A percentile compares a stretch with the other conserved stretches of the same genome.
These are phyloP conservation scores for Thyridium curvatum DNA, from an alignment of 2,329 filamentous ascomycete species.

Conservation along the genomic window DNA sequence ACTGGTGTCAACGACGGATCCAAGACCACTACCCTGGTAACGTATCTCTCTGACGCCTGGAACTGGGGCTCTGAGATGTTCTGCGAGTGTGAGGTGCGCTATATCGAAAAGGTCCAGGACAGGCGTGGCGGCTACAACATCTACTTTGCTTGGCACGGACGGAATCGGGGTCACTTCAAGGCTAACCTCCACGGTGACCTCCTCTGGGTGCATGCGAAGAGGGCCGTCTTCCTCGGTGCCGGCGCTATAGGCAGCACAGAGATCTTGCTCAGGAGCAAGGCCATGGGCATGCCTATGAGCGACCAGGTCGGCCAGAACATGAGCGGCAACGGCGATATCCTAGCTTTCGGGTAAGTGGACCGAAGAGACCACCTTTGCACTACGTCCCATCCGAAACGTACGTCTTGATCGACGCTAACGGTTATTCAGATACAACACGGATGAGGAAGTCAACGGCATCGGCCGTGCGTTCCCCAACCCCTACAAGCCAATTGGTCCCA, in stretches of 20 bases:
- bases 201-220: slow-evolving; percentile 61
- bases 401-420: slow-evolving; percentile 11
- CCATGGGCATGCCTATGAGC: slow-evolving; percentile 52
- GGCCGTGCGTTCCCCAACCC: slow-evolving; percentile 42
- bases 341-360: slow-evolving; percentile 50
- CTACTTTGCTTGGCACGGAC: slow-evolving; percentile 59
- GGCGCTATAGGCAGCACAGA: slow-evolving; percentile 61
- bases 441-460: slow-evolving; percentile 49
- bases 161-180: slow-evolving; percentile 48
- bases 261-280: slow-evolving; percentile 54
- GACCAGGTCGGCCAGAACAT: slow-evolving; percentile 51
- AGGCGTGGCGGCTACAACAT: slow-evolving; percentile 51
- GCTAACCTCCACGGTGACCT: slow-evolving; percentile 50
- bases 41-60: slow-evolving; percentile 64
- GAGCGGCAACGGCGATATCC: slow-evolving; percentile 61
- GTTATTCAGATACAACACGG: slow-evolving; percentile 46
- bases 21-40: slow-evolving; percentile 60
- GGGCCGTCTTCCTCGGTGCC: slow-evolving; percentile 61
- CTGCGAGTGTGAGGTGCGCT: slow-evolving; percentile 60
- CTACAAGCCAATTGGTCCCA: slow-evolving; percentile 51
- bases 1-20: slow-evolving; percentile 64
- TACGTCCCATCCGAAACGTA: not conserved
- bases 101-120: slow-evolving; percentile 46
- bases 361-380: too few species aligned
- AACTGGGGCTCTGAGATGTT: slow-evolving; percentile 69